Evolutionary conservation across 139 green algal genomes (phyloP).

Genomic region (Chlorokybus atmophyticus): DNA sequence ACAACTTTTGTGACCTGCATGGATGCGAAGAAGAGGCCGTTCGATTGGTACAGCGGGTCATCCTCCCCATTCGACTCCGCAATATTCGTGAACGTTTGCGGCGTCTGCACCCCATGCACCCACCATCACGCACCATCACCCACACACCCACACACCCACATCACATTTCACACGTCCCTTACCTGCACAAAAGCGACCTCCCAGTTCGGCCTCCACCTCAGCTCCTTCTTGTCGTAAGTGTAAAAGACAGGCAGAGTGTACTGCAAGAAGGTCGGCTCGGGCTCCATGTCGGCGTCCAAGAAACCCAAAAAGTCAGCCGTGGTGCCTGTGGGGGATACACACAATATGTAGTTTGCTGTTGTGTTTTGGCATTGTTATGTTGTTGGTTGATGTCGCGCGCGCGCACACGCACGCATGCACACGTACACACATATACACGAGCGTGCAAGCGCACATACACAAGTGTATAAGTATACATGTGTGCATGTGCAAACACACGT

Average conservation of each 20-base stretch:
- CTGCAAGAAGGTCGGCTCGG: neutral
- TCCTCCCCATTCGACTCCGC: neutral
- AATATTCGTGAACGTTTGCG: neutral
- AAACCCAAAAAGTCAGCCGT: neutral
- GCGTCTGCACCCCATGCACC: neutral
- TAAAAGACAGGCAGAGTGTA: neutral
- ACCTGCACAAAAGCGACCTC: neutral
- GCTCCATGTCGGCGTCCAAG: conserved; percentile 1
- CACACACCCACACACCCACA: too few species aligned
- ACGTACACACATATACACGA: too few species aligned
- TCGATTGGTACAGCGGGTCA: neutral
- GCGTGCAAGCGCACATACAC: too few species aligned
- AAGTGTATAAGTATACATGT: too few species aligned
- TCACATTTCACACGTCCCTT: too few species aligned
- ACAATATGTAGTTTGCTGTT: too few species aligned
- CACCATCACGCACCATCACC: too few species aligned
- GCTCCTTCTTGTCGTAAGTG: neutral
- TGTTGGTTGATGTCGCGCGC: too few species aligned
- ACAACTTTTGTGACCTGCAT: too few species aligned
- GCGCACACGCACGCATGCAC: too few species aligned
- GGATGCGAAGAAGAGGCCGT: neutral
- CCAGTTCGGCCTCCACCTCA: neutral
- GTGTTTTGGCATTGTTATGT: too few species aligned
- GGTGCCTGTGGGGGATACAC: neutral
- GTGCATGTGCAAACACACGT: too few species aligned